Evolutionary conservation across 257 asterid genomes (phyloP).

Genomic region (Lithospermum erythrorhizon): DNA sequence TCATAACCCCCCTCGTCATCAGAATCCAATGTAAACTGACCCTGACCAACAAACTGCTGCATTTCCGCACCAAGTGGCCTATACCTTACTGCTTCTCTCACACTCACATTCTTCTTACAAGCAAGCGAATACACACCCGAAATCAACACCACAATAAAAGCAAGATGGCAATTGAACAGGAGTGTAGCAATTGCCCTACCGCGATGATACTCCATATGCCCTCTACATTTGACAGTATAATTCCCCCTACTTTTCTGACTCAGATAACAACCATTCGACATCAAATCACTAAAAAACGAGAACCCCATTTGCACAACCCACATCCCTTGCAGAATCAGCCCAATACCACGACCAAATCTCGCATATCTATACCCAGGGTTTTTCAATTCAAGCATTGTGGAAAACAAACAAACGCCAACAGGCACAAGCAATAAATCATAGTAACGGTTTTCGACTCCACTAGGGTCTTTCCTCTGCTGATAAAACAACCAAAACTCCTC

Average conservation of each 20-base stretch:
- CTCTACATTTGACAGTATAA: slow-evolving; percentile 75
- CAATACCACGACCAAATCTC: slow-evolving; percentile 61
- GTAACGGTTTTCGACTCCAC: slow-evolving; percentile 81
- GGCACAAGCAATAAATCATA: slow-evolving; percentile 71
- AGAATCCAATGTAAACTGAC: slow-evolving; percentile 63
- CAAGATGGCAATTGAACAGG: slow-evolving; percentile 87
- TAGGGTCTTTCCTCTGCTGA: slow-evolving; percentile 59
- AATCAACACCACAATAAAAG: slow-evolving; percentile 42
- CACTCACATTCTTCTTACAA: slow-evolving; percentile 44
- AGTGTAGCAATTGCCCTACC: slow-evolving; percentile 86
- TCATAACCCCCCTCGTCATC: slow-evolving; percentile 52
- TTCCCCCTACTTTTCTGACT: slow-evolving; percentile 75
- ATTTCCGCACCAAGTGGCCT: slow-evolving; percentile 61
- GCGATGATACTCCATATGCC: slow-evolving; percentile 77
- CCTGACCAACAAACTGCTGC: slow-evolving; percentile 26
- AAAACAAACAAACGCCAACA: slow-evolving; percentile 52
- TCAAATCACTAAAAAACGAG: slow-evolving; percentile 63
- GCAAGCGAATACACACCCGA: slow-evolving; percentile 38
- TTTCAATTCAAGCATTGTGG: slow-evolving; percentile 59
- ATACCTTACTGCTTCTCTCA: slow-evolving; percentile 34
- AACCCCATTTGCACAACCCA: slow-evolving; percentile 96
- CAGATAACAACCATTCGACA: slow-evolving; percentile 64
- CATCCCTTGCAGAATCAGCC: slow-evolving; percentile 66
- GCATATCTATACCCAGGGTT: slow-evolving; percentile 41
- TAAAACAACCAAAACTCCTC: slow-evolving; percentile 75